These are phyloP conservation scores for Calvatia gigantea DNA, from an alignment of 768 basidiomycete species.

Conservation along the genomic window DNA sequence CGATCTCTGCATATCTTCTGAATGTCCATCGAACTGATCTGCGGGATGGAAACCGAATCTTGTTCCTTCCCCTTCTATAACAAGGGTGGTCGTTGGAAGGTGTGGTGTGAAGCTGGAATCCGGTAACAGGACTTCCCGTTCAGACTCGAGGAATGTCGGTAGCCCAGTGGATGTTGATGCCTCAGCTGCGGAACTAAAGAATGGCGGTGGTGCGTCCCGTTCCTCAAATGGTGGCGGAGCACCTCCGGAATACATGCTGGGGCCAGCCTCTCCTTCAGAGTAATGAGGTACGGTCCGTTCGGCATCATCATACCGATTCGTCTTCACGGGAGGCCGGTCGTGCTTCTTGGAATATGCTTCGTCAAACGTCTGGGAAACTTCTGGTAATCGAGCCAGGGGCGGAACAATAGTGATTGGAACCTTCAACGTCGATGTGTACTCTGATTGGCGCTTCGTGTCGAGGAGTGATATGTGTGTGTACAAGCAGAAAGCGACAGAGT, in stretches of 20 bases:
- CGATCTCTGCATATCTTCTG: slow-evolving; percentile 59
- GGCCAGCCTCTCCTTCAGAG: slow-evolving; percentile 70
- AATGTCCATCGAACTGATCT: slow-evolving; percentile 81
- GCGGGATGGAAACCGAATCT: slow-evolving; percentile 69
- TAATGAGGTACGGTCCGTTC: slow-evolving; percentile 63
- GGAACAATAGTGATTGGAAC: slow-evolving; percentile 74
- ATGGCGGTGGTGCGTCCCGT: slow-evolving; percentile 67
- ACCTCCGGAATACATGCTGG: slow-evolving; percentile 58
- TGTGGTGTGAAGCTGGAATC: slow-evolving; percentile 14
- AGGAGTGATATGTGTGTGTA: slow-evolving; percentile 76
- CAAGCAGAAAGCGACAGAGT: slow-evolving; percentile 76
- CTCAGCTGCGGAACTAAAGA: slow-evolving; percentile 51
- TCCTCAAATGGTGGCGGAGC: slow-evolving; percentile 88
- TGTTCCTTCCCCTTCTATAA: slow-evolving; percentile 70
- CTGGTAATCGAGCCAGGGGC: slow-evolving; percentile 73
- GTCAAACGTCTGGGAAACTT: slow-evolving; percentile 69
- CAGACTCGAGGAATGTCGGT: slow-evolving; percentile 80
- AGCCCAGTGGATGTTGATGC: slow-evolving; percentile 57
- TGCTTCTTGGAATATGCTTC: slow-evolving; percentile 86
- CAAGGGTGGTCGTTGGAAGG: slow-evolving; percentile 29
- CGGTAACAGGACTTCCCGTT: slow-evolving; percentile 71
- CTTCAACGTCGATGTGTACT: slow-evolving; percentile 57
- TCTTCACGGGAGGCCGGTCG: slow-evolving; percentile 72
- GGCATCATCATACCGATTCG: slow-evolving; percentile 63
- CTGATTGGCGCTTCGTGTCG: slow-evolving; percentile 62